phyloP scores from a whole-genome alignment of 805 yeast genomes.

The Myxozyma udenii region DNA sequence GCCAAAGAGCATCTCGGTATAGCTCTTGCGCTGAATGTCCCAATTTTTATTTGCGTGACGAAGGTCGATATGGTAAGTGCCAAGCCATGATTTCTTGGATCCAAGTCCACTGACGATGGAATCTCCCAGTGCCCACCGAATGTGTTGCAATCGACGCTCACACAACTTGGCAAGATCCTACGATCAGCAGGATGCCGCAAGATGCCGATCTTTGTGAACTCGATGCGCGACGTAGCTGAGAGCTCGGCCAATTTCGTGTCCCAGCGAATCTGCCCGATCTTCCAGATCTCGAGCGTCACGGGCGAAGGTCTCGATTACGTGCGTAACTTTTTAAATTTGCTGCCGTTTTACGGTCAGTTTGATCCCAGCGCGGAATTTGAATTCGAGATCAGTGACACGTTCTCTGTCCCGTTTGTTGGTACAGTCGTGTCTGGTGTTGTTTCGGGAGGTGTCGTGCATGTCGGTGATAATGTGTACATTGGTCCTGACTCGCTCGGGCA shows the following conservation, averaged over 20 bases:
- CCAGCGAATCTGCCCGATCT: slow-evolving; percentile 30
- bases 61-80: slow-evolving; percentile 27
- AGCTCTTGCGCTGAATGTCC: slow-evolving; percentile 27
- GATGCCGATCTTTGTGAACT: slow-evolving; percentile 24
- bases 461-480: slow-evolving; percentile 25
- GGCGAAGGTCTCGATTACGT: slow-evolving; percentile 28
- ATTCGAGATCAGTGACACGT: slow-evolving; percentile 29
- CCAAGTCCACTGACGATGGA: background rate
- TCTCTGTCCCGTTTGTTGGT: slow-evolving; percentile 31
- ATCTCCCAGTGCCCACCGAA: slow-evolving; percentile 24
- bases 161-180: slow-evolving; percentile 25
- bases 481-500: slow-evolving; percentile 31
- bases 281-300: slow-evolving; percentile 29
- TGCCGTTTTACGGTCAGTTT: slow-evolving; percentile 28
- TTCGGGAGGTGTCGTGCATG: slow-evolving; percentile 18
- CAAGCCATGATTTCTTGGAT: background rate
- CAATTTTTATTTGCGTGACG: slow-evolving; percentile 27
- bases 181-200: slow-evolving; percentile 30
- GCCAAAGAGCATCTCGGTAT: slow-evolving; percentile 30
- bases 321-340: slow-evolving; percentile 23
- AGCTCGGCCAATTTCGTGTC: slow-evolving; percentile 20
- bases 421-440: slow-evolving; percentile 30
- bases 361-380: slow-evolving; percentile 19
- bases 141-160: slow-evolving; percentile 20
- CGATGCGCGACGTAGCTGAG: slow-evolving; percentile 26